A percentile compares a stretch with the other conserved stretches of the same genome.
These are phyloP conservation scores for Malus hybrid DNA, from an alignment of 331 rosid genomes.

Conservation along the genomic window DNA sequence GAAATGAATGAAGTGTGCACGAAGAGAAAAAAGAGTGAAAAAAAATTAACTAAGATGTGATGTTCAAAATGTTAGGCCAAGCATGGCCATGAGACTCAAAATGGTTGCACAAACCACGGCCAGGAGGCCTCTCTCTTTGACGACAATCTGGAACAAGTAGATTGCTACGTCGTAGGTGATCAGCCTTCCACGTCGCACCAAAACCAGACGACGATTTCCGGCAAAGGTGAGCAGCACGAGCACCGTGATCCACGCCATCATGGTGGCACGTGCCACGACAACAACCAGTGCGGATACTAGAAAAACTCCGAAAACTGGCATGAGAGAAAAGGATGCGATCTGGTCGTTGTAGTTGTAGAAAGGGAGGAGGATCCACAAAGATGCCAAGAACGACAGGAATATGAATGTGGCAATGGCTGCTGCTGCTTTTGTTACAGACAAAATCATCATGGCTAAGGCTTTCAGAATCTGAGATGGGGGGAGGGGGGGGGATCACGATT, in stretches of 20 bases:
- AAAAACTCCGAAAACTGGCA: conserved; percentile 8
- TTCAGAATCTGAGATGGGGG: not conserved
- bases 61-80: conserved; percentile 1
- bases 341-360: not conserved
- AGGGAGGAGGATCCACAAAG: not conserved
- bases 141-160: conserved; percentile 25
- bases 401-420: not conserved
- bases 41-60: no score
- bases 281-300: conserved; percentile 4
- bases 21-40: no score
- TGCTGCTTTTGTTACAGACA: conserved; percentile 13
- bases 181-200: conserved; percentile 41
- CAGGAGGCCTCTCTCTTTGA: conserved; percentile 41
- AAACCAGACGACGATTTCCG: conserved; percentile 53
- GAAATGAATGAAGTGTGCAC: no score
- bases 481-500: not conserved
- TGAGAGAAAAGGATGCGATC: conserved; percentile 3
- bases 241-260: conserved; percentile 65
- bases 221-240: conserved; percentile 54
- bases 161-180: conserved; percentile 51
- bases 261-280: conserved; percentile 40
- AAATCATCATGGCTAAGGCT: conserved; percentile 3
- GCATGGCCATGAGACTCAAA: conserved; percentile 36
- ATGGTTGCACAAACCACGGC: conserved; percentile 42
- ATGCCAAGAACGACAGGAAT: conserved; percentile 7